Base-by-base conservation (phyloP, 2,329 filamentous ascomycete species). In the Trichoderma breve region DNA sequence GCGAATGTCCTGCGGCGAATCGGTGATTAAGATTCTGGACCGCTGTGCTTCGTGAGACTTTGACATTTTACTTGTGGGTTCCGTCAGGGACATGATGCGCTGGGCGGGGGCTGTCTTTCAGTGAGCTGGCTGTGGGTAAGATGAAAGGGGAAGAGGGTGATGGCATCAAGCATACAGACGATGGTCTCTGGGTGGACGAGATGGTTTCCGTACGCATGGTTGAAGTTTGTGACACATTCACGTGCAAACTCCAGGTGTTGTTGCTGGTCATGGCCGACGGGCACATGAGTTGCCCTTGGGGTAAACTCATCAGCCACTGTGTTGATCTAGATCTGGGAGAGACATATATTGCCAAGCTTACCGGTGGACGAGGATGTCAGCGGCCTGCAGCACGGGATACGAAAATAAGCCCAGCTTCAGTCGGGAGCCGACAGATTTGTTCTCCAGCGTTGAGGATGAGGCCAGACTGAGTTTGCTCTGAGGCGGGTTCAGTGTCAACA, bases 231-330 rank as follows among this genome's bases (percentile, higher is more conserved):
- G 9, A 92, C 96, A 74, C 94, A 92, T 79, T 97, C 91, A 67
- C 96, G 89, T 1, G 95, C 90, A 79, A 98, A 97, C 80, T 99
- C 96, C 26, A 99, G 88, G 82, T 99, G 96, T 77, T 99, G 96
- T 71, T 86, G 86, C 82, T 99, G 96, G 80, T 99, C 96, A 76
- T 97, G 93, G n/a, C 96, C 96, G 2, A 99, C 95, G 12, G 96
- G 96, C 28, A 99, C 95, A 82, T 98, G 93, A 1, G 95, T 98
- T 73, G 95, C 92, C 76, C 92, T 92, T 76, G 71, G 34, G 8
- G 0, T 4, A 6, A 47, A 12, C 1, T 64, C 14, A 57, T 73
- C 18, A 70, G 64, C 66, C 18, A 73, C 24, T 51, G 28, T 28
- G 9, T 21, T 51, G 28, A 28, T 43, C 3, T 26, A n/a, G 9